Evolutionary conservation across 768 basidiomycete species (phyloP).

Genomic region (Leccinum pellstonianum): DNA sequence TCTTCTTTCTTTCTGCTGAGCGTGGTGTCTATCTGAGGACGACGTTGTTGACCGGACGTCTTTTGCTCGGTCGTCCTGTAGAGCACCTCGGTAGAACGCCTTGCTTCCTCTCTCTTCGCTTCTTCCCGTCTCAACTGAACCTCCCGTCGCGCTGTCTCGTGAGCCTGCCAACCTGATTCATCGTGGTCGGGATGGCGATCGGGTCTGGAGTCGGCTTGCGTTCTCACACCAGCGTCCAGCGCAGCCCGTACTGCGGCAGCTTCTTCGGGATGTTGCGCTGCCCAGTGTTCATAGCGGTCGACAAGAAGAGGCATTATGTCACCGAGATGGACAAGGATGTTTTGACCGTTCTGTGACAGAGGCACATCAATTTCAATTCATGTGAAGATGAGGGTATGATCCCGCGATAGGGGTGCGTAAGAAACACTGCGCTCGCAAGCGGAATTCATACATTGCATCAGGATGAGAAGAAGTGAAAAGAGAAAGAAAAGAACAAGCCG

Average conservation of each 20-base stretch:
- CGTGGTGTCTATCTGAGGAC: slow-evolving; percentile 30
- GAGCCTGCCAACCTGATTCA: slow-evolving; percentile 34
- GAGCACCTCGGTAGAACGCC: slow-evolving; percentile 35
- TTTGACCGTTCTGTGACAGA: slow-evolving; percentile 62
- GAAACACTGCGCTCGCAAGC: background rate
- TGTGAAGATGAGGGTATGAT: slow-evolving; percentile 1
- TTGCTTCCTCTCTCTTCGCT: slow-evolving; percentile 36
- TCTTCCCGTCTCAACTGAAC: slow-evolving; percentile 34
- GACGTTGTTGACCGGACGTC: slow-evolving; percentile 18
- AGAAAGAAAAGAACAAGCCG: background rate
- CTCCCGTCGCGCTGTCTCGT: slow-evolving; percentile 33
- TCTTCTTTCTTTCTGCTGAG: slow-evolving; percentile 34
- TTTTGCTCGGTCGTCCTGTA: slow-evolving; percentile 28
- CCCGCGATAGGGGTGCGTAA: background rate
- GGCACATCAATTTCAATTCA: slow-evolving; percentile 15
- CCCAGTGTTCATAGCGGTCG: slow-evolving; percentile 64
- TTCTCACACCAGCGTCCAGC: slow-evolving; percentile 19
- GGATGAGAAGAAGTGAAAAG: background rate
- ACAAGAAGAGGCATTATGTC: slow-evolving; percentile 64
- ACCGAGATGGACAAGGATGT: slow-evolving; percentile 65
- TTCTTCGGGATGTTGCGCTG: slow-evolving; percentile 41
- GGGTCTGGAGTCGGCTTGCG: slow-evolving; percentile 27
- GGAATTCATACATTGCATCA: slow-evolving; percentile 1
- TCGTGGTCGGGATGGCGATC: slow-evolving; percentile 27
- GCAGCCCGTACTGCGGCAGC: slow-evolving; percentile 22